A percentile compares a stretch with the other conserved stretches of the same genome.
phyloP scores from a whole-genome alignment of 331 rosid genomes.

The Quercus lobata region DNA sequence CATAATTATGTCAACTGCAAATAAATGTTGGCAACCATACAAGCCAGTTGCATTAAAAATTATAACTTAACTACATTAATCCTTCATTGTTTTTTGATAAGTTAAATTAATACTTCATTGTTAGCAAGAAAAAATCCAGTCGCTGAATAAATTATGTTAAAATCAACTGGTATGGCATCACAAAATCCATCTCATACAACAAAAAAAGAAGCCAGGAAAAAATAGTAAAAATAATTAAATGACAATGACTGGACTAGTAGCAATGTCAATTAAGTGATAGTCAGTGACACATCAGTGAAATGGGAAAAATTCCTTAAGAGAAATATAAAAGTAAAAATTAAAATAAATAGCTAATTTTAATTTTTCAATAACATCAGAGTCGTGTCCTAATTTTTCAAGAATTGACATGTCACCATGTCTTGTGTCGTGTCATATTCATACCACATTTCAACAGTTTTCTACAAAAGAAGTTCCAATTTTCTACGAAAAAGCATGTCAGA shows the following conservation, averaged over 20 bases:
- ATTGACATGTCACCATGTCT: too few relatives aligned
- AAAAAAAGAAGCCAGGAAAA: not conserved
- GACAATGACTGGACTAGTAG: not conserved
- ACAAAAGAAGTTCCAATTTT: not conserved
- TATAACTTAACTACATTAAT: too few relatives aligned
- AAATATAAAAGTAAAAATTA: not conserved
- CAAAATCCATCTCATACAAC: not conserved
- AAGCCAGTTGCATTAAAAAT: too few relatives aligned
- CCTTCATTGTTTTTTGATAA: too few relatives aligned
- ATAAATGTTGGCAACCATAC: not conserved
- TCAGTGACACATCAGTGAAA: not conserved
- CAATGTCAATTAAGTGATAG: not conserved
- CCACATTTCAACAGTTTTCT: not conserved
- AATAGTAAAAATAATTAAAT: too few relatives aligned
- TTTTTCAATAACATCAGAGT: too few relatives aligned
- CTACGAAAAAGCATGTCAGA: not conserved
- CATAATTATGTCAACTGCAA: not conserved
- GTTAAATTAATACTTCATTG: not conserved
- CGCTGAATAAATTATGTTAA: not conserved
- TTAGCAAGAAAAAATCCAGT: not conserved
- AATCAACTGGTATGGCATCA: not conserved
- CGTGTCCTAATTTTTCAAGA: too few relatives aligned
- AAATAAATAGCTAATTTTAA: too few relatives aligned
- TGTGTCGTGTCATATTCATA: too few relatives aligned
- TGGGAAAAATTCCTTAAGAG: not conserved